Evolutionary conservation across 495 filamentous ascomycete species (phyloP), one percentile per base, ranked within the genome.

Genomic region (Aspergillus sclerotiicarbonarius): DNA sequence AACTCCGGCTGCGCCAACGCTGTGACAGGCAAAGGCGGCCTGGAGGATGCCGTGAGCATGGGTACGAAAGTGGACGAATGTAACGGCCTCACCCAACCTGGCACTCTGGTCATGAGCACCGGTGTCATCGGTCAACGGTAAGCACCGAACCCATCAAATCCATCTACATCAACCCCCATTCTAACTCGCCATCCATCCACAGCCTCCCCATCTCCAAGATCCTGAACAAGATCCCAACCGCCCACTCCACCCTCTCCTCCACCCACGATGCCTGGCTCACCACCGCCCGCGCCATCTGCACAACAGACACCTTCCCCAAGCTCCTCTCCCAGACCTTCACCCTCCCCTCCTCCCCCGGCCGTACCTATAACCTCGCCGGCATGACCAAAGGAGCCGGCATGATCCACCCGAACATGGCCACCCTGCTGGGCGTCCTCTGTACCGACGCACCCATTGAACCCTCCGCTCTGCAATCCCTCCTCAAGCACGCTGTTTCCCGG

Each of bases 391-490:
- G 94, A 46, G 95, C 94, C 13, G 94, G 94, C 64, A 99, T 99
- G 94, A 99, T 99, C 69, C 93, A 97, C 73, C 94, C 94, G 19
- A 97, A 99, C 78, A 96, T 98, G 93, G 94, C 92, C 44, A 99
- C 94, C 0, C 83, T 99, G 39, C 84, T 99, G 30, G 93, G 90
- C 48, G 90, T 98, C 54, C 83, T 98, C 66, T 92, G 90, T 68
- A 99, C 94, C 29, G 94, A 99, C 64, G 95, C 88, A 0, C 88
- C 91, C 13, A 86, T 98, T 66, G 80, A 83, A 8, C 78, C 90
- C 9, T 66, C 76, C 15, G 80, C 85, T 10, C 85, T 98, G 19
- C 82, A 85, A 55, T 69, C 76, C 0, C 76, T 91, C 18, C 87
- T 98, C 57, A 87, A 82, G 47, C 77, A 84, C 67, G 88, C 94